These are phyloP conservation scores for Podila verticillata DNA, from an alignment of 192 early-diverging fungal species.

Conservation along the genomic window DNA sequence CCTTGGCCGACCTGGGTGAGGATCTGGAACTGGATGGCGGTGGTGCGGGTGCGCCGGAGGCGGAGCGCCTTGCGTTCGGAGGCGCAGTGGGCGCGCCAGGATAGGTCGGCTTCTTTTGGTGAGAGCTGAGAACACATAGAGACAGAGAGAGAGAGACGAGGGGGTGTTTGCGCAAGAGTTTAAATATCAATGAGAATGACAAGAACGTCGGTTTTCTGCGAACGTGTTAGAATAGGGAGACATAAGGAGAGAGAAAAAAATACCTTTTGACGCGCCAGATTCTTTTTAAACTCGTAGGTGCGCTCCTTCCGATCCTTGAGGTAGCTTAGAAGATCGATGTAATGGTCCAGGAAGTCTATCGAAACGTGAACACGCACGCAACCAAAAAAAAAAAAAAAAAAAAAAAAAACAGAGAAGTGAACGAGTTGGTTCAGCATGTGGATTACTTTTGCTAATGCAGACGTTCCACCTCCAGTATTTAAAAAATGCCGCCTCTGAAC, in stretches of 20 bases:
- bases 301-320: slow-evolving; percentile 73
- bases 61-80: slow-evolving; percentile 71
- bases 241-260: not conserved
- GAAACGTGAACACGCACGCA: not conserved
- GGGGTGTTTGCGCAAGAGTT: not conserved
- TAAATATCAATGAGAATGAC: no score
- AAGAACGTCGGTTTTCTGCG: no score
- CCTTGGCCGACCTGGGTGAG: slow-evolving; percentile 81
- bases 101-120: slow-evolving; percentile 56
- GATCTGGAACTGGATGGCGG: slow-evolving; percentile 75
- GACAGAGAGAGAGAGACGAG: not conserved
- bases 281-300: slow-evolving; percentile 63
- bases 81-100: slow-evolving; percentile 66
- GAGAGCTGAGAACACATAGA: slow-evolving; percentile 43
- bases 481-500: not conserved
- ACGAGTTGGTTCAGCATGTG: not conserved
- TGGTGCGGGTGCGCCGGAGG: slow-evolving; percentile 72
- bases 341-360: slow-evolving; percentile 84
- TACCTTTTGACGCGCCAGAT: slow-evolving; percentile 27
- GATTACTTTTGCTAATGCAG: not conserved
- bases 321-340: slow-evolving; percentile 84
- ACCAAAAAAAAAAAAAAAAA: slow-evolving; percentile 18
- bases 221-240: no score
- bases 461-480: no score
- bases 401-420: not conserved